Conservation (phyloP, 2,329 filamentous ascomycete species). For the Chalaropsis thielavioides region DNA sequence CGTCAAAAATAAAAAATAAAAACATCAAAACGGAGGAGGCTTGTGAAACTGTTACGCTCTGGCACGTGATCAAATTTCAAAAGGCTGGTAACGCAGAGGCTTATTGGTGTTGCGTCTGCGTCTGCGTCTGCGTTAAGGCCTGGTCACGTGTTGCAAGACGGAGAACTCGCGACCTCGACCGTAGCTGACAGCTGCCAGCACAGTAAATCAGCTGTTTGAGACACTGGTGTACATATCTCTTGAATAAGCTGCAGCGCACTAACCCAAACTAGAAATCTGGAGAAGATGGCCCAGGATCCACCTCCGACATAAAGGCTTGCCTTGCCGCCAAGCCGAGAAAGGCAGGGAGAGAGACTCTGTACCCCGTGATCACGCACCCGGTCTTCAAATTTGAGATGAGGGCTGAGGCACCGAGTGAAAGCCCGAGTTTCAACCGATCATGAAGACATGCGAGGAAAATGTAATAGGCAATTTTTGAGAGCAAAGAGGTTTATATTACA, state of each 20-base stretch:
- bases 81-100: neutral
- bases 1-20: neutral
- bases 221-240: neutral
- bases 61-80: neutral
- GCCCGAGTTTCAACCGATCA: neutral
- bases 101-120: neutral
- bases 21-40: neutral
- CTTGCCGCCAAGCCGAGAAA: neutral
- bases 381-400: neutral
- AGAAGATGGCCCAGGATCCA: neutral
- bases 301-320: neutral
- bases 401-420: neutral
- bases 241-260: neutral
- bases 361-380: neutral
- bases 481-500: no score
- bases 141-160: no score
- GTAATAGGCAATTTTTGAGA: no score
- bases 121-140: no score
- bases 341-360: neutral
- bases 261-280: neutral
- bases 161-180: no score
- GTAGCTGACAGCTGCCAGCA: no score
- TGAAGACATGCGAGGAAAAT: no score
- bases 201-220: no score
- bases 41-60: slow-evolving; percentile 2